Conservation (phyloP, 2,329 filamentous ascomycete species). For the Alternaria gansuensis region DNA sequence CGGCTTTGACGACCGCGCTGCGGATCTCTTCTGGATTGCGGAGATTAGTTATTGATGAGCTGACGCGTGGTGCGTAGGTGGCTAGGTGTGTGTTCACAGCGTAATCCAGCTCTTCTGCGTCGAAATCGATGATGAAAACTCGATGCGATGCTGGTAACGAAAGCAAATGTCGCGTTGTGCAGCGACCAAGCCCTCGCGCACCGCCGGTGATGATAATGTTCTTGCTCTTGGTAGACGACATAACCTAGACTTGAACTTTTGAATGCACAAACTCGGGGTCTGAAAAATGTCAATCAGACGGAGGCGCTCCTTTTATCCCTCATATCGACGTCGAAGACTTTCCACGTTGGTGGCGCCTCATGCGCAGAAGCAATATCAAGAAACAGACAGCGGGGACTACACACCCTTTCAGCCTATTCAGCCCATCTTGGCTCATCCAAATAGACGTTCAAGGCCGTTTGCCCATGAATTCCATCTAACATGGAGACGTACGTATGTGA, state of each 20-base stretch:
- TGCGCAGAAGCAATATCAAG: conserved; percentile 18
- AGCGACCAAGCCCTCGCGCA: conserved; percentile 57
- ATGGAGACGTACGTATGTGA: not conserved
- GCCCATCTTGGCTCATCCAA: conserved; percentile 13
- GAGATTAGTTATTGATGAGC: conserved; percentile 51
- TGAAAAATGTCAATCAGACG: not conserved
- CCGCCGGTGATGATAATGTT: conserved; percentile 53
- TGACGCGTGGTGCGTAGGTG: conserved; percentile 40
- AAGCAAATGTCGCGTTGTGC: conserved; percentile 55
- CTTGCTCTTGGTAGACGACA: conserved; percentile 34
- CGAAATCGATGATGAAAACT: conserved; percentile 57
- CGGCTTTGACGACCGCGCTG: conserved; percentile 47
- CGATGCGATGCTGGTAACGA: conserved; percentile 49
- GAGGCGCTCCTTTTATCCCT: conserved; percentile 4
- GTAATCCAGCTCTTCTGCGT: conserved; percentile 51
- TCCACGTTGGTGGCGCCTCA: conserved; percentile 10
- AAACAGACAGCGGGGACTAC: not conserved
- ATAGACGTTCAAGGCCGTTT: conserved; percentile 4
- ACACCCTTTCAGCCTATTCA: conserved; percentile 28
- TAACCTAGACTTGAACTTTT: conserved; percentile 9
- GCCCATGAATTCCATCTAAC: conserved; percentile 4
- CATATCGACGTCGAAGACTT: not conserved
- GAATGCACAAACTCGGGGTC: not conserved
- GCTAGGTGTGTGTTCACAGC: conserved; percentile 42
- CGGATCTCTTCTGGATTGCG: conserved; percentile 42